Conservation (phyloP, 2,329 filamentous ascomycete species). For the Calonectria montana region DNA sequence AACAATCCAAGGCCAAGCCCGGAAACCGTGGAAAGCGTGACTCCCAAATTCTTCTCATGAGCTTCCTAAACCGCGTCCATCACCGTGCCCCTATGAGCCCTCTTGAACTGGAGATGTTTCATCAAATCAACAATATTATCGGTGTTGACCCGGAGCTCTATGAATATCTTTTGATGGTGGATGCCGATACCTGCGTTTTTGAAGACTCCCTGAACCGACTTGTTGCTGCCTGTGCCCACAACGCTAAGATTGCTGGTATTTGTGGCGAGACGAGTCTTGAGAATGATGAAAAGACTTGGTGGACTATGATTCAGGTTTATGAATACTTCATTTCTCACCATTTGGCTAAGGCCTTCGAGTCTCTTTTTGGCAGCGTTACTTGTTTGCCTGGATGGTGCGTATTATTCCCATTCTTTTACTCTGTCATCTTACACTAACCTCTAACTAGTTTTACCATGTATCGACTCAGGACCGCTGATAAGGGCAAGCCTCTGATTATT, state of each 20-base stretch:
- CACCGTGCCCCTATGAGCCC: constrained; percentile 95
- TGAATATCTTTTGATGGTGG: constrained; percentile 96
- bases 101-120: constrained; percentile 97
- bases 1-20: constrained; percentile 90
- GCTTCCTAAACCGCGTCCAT: constrained; percentile 97
- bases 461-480: constrained; percentile 91
- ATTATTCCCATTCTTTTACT: not conserved
- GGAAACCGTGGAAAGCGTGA: constrained; percentile 99
- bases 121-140: constrained; percentile 99
- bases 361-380: constrained; percentile 95
- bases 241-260: constrained; percentile 96
- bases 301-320: constrained; percentile 99
- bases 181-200: constrained; percentile 93
- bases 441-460: constrained; percentile 95
- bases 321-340: constrained; percentile 99
- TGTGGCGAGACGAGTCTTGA: constrained; percentile 97
- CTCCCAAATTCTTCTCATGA: constrained; percentile 95
- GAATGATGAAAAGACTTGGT: constrained; percentile 95
- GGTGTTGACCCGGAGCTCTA: constrained; percentile 97
- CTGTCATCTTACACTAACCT: constrained; percentile 47
- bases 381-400: constrained; percentile 99
- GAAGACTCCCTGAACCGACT: constrained; percentile 94
- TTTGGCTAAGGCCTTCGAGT: constrained; percentile 96
- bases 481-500: constrained; percentile 94
- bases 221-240: constrained; percentile 91